These are phyloP conservation scores for Heracleum sosnowskyi DNA, from an alignment of 129 eudicot genomes.

Conservation along the genomic window DNA sequence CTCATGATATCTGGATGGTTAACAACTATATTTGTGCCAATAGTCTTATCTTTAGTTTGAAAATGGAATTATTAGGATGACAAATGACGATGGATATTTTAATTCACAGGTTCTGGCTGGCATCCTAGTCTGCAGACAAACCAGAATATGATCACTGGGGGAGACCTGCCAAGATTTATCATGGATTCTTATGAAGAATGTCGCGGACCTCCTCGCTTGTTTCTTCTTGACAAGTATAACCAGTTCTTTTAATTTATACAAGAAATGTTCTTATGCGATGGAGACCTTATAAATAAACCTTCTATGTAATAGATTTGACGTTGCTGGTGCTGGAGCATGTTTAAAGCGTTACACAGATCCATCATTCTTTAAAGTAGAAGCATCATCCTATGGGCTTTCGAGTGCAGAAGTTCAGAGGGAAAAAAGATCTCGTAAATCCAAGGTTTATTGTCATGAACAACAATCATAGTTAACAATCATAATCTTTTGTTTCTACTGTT, in stretches of 20 bases:
- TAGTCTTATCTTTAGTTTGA: neutral
- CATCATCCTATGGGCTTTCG: constrained; percentile 34
- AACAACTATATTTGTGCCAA: neutral
- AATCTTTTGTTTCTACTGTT: neutral
- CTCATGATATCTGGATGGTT: neutral
- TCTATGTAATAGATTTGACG: constrained; percentile 61
- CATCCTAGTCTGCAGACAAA: constrained; percentile 55
- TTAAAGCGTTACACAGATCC: constrained; percentile 94
- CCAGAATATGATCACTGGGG: constrained; percentile 63
- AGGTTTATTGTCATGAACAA: constrained; percentile 34
- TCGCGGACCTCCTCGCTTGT: constrained; percentile 92
- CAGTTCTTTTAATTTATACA: constrained; percentile 1
- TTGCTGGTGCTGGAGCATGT: constrained; percentile 96
- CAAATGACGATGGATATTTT: neutral
- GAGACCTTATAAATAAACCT: constrained; percentile 11
- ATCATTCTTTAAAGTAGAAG: constrained; percentile 66
- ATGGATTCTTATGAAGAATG: constrained; percentile 93
- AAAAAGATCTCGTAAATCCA: constrained; percentile 54
- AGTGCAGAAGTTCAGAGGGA: constrained; percentile 54
- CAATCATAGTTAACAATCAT: neutral
- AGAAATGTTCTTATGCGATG: constrained; percentile 13
- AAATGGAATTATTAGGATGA: neutral
- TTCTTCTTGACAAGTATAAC: constrained; percentile 93
- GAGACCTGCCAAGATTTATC: constrained; percentile 88
- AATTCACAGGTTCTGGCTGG: constrained; percentile 74